Percentiles rank a stretch among this genome's conserved stretches.
Conservation (phyloP, 2,329 filamentous ascomycete genomes). For the Trichoderma sp. region DNA sequence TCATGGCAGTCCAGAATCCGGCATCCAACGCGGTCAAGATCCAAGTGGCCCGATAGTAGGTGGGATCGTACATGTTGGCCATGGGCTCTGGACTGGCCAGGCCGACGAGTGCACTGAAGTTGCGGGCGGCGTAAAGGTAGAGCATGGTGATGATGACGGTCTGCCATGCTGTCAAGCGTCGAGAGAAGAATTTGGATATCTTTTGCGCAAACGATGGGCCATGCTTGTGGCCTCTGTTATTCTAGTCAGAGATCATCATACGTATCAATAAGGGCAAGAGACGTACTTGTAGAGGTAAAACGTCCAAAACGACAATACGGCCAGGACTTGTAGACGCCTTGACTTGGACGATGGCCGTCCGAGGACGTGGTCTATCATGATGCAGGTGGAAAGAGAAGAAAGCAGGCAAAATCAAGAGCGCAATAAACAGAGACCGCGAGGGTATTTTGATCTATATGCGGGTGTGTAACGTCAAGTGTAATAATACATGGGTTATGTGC, state of each 20-base stretch:
- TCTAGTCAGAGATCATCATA: not conserved
- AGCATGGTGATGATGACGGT: slow-evolving; percentile 82
- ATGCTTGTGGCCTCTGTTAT: slow-evolving; percentile 72
- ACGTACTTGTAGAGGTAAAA: slow-evolving; percentile 71
- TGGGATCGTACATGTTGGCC: slow-evolving; percentile 86
- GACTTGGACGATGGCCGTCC: slow-evolving; percentile 89
- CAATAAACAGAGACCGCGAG: not conserved
- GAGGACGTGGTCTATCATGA: slow-evolving; percentile 81
- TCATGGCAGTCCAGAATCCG: slow-evolving; percentile 98
- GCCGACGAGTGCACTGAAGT: slow-evolving; percentile 88
- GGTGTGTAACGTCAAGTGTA: not conserved
- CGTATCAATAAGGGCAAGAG: no score
- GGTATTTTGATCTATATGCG: slow-evolving; percentile 7
- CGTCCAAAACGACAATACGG: slow-evolving; percentile 89
- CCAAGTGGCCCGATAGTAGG: slow-evolving; percentile 97
- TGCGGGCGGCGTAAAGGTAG: slow-evolving; percentile 85
- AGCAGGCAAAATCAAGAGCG: not conserved
- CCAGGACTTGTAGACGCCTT: slow-evolving; percentile 86
- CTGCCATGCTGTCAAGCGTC: slow-evolving; percentile 81
- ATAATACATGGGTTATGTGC: slow-evolving; percentile 1
- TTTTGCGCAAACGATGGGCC: slow-evolving; percentile 74
- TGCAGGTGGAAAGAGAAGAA: not conserved
- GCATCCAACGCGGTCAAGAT: slow-evolving; percentile 91
- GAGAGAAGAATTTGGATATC: slow-evolving; percentile 69
- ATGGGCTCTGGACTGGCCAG: slow-evolving; percentile 91